Evolutionary conservation across 2,329 filamentous ascomycete species (phyloP), one percentile per base, ranked within the genome.

Genomic region (Diaporthe citriasiana): DNA sequence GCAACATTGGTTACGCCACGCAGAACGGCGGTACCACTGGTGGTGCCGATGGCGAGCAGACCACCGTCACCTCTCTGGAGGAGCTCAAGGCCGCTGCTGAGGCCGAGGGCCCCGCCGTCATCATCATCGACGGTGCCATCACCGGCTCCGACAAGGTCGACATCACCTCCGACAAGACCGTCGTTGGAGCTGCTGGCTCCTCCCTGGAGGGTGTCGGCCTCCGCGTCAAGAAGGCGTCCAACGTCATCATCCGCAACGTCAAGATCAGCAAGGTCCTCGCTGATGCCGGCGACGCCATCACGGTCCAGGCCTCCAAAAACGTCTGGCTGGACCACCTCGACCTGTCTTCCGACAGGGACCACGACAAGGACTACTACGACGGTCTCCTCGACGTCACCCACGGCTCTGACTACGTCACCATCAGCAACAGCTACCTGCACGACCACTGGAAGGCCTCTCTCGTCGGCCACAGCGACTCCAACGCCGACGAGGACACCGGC

Each of bases 341-440:
- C 76, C 85, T 93, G 30, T 90, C 88, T 6, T 90, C 89, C 33
- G 88, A 93, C 82, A 79, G 80, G 45, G 84, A 87, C 78, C 85
- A 89, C 79, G 90, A 87, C 84, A 93, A 93, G 84, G 91, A 94
- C 84, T 92, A 89, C 84, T 93, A 92, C 79, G 92, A 93, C 73
- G 92, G 92, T 42, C 87, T 93, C 1, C 82, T 91, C 60, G 92
- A 93, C 78, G 83, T 88, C 68, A 92, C 88, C 66, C 91, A 93
- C 82, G 92, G 85, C 60, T 84, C 87, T 13, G 90, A 93, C 83
- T 93, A 84, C 78, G 81, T 92, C 73, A 92, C 88, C 72, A 79
- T 89, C 74, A 84, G 83, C 55, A 81, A 85, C 78, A 82, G 77
- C 19, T 84, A 82, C 76, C 77, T 84, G 74, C 83, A 84, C 76